Percentiles rank a stretch among this genome's conserved stretches.
These are phyloP conservation scores for Gamsiella multidivaricata DNA, from an alignment of 192 early-diverging fungal species.

Conservation along the genomic window DNA sequence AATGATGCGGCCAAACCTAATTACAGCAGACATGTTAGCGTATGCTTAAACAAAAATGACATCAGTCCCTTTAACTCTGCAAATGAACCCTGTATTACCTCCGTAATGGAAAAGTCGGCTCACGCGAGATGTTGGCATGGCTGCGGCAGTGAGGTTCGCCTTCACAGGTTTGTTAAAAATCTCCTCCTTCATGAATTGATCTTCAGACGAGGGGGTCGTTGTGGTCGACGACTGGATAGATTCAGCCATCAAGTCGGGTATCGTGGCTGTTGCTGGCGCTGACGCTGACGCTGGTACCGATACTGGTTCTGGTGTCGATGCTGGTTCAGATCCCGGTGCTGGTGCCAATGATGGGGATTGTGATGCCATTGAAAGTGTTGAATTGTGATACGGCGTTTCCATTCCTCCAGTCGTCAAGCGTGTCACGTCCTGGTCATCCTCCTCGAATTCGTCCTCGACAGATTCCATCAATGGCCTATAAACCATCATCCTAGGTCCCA, in stretches of 20 bases:
- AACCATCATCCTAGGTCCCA: constrained; percentile 49
- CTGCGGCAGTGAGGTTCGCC: constrained; percentile 58
- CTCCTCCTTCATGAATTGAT: constrained; percentile 5
- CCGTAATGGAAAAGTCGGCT: constrained; percentile 88
- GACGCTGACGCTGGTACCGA: neutral
- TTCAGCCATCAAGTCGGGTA: neutral
- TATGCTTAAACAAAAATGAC: neutral
- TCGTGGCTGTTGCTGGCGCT: neutral
- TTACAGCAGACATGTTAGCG: neutral
- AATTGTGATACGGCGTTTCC: neutral
- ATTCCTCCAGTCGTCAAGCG: neutral
- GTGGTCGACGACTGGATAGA: neutral
- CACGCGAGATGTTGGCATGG: constrained; percentile 82
- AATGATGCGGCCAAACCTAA: constrained; percentile 35
- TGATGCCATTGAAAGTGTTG: no score
- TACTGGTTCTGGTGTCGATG: neutral
- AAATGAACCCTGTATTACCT: no score
- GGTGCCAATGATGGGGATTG: neutral
- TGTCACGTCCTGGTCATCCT: neutral
- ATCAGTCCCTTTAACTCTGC: no score
- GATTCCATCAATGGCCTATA: constrained; percentile 14
- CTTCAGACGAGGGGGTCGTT: neutral
- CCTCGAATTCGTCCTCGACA: neutral
- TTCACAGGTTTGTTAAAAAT: constrained; percentile 11
- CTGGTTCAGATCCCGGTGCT: neutral